phyloP scores from a whole-genome alignment of 495 filamentous ascomycete genomes.

The Lasiosphaeris hirsuta region DNA sequence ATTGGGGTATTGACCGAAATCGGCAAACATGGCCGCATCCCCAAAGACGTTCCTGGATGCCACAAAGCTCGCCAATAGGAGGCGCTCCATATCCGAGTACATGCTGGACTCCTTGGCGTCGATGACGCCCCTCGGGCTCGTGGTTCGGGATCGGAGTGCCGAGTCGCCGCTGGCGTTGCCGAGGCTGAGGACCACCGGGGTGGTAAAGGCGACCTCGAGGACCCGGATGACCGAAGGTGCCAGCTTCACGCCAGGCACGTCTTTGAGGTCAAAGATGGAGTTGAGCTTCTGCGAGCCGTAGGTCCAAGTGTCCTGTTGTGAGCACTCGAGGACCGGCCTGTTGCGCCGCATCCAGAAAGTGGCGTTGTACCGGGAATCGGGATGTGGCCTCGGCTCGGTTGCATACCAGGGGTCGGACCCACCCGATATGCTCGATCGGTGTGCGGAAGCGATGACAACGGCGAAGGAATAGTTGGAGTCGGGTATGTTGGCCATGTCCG shows the following conservation, averaged over 20 bases:
- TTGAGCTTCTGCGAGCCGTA: not conserved
- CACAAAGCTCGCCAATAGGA: not conserved
- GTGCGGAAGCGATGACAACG: too few relatives aligned
- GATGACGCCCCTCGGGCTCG: not conserved
- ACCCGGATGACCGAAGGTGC: not conserved
- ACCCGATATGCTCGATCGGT: too few relatives aligned
- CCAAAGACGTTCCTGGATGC: not conserved
- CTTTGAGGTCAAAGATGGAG: not conserved
- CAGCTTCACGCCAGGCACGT: not conserved
- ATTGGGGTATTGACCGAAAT: not conserved
- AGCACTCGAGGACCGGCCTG: slow-evolving; percentile 7
- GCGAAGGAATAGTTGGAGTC: too few relatives aligned
- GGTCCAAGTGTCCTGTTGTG: not conserved
- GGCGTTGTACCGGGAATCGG: too few relatives aligned
- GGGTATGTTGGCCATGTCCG: too few relatives aligned
- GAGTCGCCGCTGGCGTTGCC: not conserved
- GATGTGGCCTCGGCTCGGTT: not conserved
- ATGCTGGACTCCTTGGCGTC: not conserved
- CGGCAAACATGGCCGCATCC: not conserved
- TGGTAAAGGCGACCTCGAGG: not conserved
- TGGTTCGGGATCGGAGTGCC: not conserved
- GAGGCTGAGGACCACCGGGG: not conserved
- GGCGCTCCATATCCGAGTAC: slow-evolving; percentile 4
- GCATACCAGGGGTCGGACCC: too few relatives aligned
- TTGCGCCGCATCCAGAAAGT: not conserved